Base-by-base conservation (phyloP, 768 basidiomycete species). In the Pulveroboletus sp. region DNA sequence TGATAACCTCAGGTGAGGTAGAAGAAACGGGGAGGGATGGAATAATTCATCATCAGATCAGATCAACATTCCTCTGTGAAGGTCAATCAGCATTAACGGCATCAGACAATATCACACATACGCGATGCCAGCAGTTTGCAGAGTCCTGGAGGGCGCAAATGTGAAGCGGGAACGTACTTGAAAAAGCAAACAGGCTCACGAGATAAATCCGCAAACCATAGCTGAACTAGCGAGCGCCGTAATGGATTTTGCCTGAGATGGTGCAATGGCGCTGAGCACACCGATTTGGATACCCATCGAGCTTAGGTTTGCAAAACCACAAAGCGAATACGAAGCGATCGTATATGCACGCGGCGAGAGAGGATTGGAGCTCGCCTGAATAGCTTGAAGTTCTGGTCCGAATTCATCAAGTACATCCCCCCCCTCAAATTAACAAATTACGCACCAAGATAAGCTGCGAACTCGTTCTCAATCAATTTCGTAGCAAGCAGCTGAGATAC, bases 221-320 rank as follows among this genome's bases (percentile, higher is more conserved):
- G 84, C 84, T 51, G 84, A 86, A 15, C 72, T 54, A 15, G 89
- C 86, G 42, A 83, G 74, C 8, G 74, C 75, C 27, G 86, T 83
- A 58, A 95, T 93, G 55, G 79, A 71, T 61, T 79, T 86, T 47
- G 77, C 75, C 53, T 83, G 79, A 21, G 83, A 73, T 4, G 86
- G 86, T 18, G 86, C 86, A 26, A 88, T 73, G 21, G 83, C 82
- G 41, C 75, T 73, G 43, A 88, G 73, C 63, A 88, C 86, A 61
- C 86, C 86, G 52, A 89, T 80, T 66, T 93, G 89, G 57, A 94
- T 91, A 61, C 92, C 93, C 24, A 93, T 73, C 7, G 89, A 89
- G 48, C 86, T 82, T 39, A 91, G 73, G 65, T 94, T 94, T 51
- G 89, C 89, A 62, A 95, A 95, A 9, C 93, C 93, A 67, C 91